phyloP scores from a whole-genome alignment of 2,329 filamentous ascomycete species.

The Pyricularia pennisetigena region DNA sequence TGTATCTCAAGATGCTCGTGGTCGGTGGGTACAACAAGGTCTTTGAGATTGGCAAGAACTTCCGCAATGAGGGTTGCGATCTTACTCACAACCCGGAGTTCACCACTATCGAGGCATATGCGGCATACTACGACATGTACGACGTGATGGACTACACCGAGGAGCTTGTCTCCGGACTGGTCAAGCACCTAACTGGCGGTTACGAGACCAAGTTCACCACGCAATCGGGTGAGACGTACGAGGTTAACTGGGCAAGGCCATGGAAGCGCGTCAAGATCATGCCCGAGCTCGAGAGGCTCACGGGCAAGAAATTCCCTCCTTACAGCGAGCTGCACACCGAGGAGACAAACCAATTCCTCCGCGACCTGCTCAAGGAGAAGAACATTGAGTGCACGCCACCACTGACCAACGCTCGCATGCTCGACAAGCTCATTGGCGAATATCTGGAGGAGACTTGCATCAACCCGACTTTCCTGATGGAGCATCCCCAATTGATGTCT shows the following conservation, averaged over 20 bases:
- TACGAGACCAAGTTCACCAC: slow-evolving; percentile 83
- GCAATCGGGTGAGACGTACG: slow-evolving; percentile 74
- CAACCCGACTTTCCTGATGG: slow-evolving; percentile 83
- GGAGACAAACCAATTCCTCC: slow-evolving; percentile 84
- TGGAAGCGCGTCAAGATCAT: slow-evolving; percentile 98
- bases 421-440: slow-evolving; percentile 89
- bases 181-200: slow-evolving; percentile 78
- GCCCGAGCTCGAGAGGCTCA: slow-evolving; percentile 76
- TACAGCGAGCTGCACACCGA: slow-evolving; percentile 81
- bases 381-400: slow-evolving; percentile 85
- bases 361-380: slow-evolving; percentile 74
- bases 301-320: slow-evolving; percentile 87
- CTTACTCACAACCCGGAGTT: slow-evolving; percentile 98
- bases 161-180: slow-evolving; percentile 80
- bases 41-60: slow-evolving; percentile 91
- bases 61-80: slow-evolving; percentile 87
- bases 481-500: slow-evolving; percentile 77
- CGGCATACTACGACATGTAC: slow-evolving; percentile 85
- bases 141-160: slow-evolving; percentile 89
- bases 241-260: slow-evolving; percentile 92
- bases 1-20: slow-evolving; percentile 93
- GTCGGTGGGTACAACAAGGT: slow-evolving; percentile 92
- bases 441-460: slow-evolving; percentile 91
- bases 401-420: slow-evolving; percentile 88
- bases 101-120: slow-evolving; percentile 95